Evolutionary conservation across 805 yeast species (phyloP), one percentile per base, ranked within the genome.

Genomic region (Saccharomycopsis oosterbeekiorum): DNA sequence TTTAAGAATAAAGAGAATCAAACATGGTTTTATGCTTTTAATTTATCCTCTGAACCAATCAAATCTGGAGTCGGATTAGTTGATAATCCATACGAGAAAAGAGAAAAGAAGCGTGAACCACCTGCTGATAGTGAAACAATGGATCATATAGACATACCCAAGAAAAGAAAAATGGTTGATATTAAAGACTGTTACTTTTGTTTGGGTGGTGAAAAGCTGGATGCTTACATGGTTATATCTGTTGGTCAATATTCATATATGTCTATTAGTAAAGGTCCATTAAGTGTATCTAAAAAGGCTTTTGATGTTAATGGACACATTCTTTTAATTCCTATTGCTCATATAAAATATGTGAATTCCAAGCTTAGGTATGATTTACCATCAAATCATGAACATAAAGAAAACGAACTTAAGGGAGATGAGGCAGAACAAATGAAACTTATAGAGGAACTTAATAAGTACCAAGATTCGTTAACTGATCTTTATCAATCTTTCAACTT

Each of bases 221-320:
- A 86, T 65, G 77, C 88, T 1, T 96, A 90, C 70, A 83, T 92
- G 86, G 82, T 91, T 12, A 78, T 90, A 0, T 81, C 94, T 0
- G 86, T 92, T 59, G 93, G 89, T 0, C 78, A 79, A 12, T 75
- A 76, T 55, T 73, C 83, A 0, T 91, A 90, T 69, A 58, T 91
- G 61, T 85, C 97, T 0, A 77, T 85, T 15, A 96, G 96, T 0
- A 90, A 88, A 68, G 97, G 97, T 0, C 97, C 97, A 0, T 72
- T 91, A 19, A 81, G 88, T 1, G 72, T 78, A 34, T 81, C 85
- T 0, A 72, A 70, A 11, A 51, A 53, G 26, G 47, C 19, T 12
- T 74, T 75, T 14, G 72, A 74, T 2, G 71, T 88, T 68, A 82
- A 96, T 0, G 97, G 96, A 0, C 97, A 91, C 74, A 88, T 89